These are phyloP conservation scores for Cercis canadensis DNA, from an alignment of 306 rosid genomes.

Conservation along the genomic window DNA sequence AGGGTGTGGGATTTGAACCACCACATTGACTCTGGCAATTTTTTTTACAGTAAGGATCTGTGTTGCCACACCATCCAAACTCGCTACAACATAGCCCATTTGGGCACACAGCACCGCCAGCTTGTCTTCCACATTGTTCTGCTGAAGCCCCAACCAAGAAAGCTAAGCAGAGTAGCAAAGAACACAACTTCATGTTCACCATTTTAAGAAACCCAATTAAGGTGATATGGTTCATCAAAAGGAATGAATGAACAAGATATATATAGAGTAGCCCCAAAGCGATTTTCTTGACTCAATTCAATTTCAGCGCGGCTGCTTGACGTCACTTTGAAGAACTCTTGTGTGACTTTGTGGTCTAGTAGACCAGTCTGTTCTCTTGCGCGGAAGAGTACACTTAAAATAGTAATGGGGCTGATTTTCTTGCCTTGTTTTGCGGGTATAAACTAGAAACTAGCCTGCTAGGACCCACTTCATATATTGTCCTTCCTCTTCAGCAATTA, in stretches of 20 bases:
- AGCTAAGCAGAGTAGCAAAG: neutral
- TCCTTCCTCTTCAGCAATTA: too few species aligned
- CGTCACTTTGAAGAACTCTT: too few species aligned
- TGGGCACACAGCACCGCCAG: conserved; percentile 35
- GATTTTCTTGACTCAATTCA: too few species aligned
- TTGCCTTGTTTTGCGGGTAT: neutral
- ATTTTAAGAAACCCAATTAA: neutral
- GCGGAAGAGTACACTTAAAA: neutral
- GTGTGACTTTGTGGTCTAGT: too few species aligned
- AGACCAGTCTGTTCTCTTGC: neutral
- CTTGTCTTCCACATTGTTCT: conserved; percentile 41
- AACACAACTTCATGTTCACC: neutral
- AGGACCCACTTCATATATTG: too few species aligned
- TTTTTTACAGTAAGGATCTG: conserved; percentile 2
- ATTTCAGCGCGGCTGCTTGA: too few species aligned
- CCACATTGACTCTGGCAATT: conserved; percentile 43
- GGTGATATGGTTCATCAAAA: too few species aligned
- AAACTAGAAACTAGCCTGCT: neutral
- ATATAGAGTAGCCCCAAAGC: too few species aligned
- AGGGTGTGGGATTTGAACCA: neutral
- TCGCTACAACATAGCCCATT: conserved; percentile 40
- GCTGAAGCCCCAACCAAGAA: conserved; percentile 13
- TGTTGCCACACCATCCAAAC: conserved; percentile 36
- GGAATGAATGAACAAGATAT: too few species aligned
- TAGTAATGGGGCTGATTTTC: neutral